Evolutionary conservation across 129 eudicot genomes (phyloP), one percentile per base, ranked within the genome.

Genomic region (Solidago caesia): DNA sequence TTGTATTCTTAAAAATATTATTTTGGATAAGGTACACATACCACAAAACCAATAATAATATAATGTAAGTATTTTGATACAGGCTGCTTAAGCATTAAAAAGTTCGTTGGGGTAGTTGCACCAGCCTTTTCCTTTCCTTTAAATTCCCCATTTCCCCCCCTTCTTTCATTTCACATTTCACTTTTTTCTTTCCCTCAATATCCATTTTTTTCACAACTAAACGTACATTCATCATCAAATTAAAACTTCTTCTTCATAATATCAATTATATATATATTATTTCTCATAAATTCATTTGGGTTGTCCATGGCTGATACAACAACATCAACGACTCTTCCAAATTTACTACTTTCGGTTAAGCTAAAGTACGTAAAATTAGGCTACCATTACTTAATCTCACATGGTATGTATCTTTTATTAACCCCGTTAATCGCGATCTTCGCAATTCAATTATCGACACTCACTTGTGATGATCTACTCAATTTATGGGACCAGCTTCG

Each of bases 281-380:
- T 33, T 33, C 39, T 33, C 39, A 33, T 33, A 33, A 1, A 1
- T 33, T 33, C 39, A 33, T 33, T 2, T 4, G 44, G 39, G 3
- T 56, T 48, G 44, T 45, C 48, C 67, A 80, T 86, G 88, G 91
- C 73, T 44, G 71, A 56, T 63, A 9, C 70, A 9, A 39, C 70
- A 2, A 15, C 53, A 6, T 49, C 82, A 49, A 39, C 67, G 2
- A 43, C 70, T 4, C 90, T 91, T 67, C 97, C 96, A 0, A 87
- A 91, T 73, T 87, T 91, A 60, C 87, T 85, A 15, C 67, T 79
- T 4, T 89, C 97, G 0, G 85, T 92, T 0, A 80, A 68, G 68
- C 89, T 92, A 41, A 92, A 92, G 67, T 89, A 92, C 64, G 96
- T 92, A 33, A 92, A 92, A 74, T 84, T 92, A 26, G 97, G 97